These are phyloP conservation scores for Cladosporium sp. DNA, from an alignment of 2,329 filamentous ascomycete species.

Conservation along the genomic window DNA sequence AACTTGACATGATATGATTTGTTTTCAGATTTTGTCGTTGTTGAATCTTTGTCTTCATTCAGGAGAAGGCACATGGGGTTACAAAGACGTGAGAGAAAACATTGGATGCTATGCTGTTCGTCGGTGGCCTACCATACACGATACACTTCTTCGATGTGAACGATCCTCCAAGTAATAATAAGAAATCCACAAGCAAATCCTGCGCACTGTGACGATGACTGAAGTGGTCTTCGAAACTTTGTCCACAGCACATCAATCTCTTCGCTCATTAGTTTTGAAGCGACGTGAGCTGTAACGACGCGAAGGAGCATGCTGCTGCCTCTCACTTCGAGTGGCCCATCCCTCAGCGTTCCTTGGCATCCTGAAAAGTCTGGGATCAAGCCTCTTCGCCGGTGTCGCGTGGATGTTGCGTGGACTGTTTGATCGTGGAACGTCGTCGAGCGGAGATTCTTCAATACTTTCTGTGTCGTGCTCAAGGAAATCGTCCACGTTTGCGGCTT, in stretches of 20 bases:
- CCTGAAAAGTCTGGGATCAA: not conserved
- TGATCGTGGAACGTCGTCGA: not conserved
- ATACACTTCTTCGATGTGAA: not conserved
- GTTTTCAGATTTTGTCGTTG: no score
- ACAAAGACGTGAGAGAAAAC: not conserved
- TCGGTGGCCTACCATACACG: not conserved
- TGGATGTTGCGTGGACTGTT: not conserved
- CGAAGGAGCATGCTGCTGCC: not conserved
- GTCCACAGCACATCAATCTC: not conserved
- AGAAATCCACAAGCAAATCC: not conserved
- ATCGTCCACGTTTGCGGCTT: not conserved
- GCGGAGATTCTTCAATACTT: not conserved
- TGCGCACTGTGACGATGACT: not conserved
- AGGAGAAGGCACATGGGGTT: not conserved
- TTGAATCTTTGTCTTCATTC: not conserved
- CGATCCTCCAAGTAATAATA: not conserved
- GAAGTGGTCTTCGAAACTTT: not conserved
- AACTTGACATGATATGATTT: no score
- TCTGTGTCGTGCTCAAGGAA: not conserved
- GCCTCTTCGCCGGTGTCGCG: not conserved
- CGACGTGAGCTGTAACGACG: not conserved
- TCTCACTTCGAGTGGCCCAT: not conserved
- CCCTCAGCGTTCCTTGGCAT: not conserved
- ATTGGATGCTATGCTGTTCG: no score
- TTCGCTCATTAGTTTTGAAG: not conserved